Base-by-base conservation (phyloP, 768 basidiomycete species). In the Hemileccinum impolitum region DNA sequence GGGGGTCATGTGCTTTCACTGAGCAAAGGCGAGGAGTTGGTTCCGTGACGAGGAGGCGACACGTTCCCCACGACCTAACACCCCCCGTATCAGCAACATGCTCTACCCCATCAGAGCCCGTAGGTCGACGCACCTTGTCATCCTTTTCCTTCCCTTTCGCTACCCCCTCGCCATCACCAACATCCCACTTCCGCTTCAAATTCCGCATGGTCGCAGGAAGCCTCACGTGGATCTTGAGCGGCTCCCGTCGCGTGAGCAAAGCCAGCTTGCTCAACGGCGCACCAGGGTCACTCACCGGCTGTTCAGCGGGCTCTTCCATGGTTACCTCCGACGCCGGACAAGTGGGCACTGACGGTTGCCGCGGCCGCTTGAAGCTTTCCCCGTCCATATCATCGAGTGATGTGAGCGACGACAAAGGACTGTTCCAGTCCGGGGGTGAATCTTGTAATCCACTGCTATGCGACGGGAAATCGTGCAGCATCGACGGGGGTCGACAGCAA, bases 181-280 rank as follows among this genome's bases (percentile, higher is more conserved):
- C 43, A 34, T 26, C 21, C 30, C 48, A 23, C 28, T 61, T 63
- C 47, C 61, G 32, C 44, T 66, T 61, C 53, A 37, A 4, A 3
- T 38, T 17, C 10, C 31, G 46, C 48, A 52, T n/a, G 7, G 23
- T 11, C 12, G 23, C 50, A 12, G 54, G 56, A 21, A 57, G 3
- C 35, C 28, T 55, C 6, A 54, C 4, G 5, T 11, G 23, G n/a
- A 57, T 56, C 47, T 38, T 55, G 4, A 50, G 26, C n/a, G 53
- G 49, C 1, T 34, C 34, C n/a, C 54, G 46, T 26, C 54, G 51
- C 13, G 64, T 57, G 1, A 65, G 46, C 17, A 32, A 0, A 13
- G 23, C 28, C 6, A 66, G 35, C 28, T 66, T 52, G 1, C 43
- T 36, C 41, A 62, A 3, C 17, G 59, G 54, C 6, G 64, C 62